Evolutionary conservation across 192 early-diverging fungal genomes (phyloP), one percentile per base, ranked within the genome.

Genomic region (Pilobolus umbonatus): DNA sequence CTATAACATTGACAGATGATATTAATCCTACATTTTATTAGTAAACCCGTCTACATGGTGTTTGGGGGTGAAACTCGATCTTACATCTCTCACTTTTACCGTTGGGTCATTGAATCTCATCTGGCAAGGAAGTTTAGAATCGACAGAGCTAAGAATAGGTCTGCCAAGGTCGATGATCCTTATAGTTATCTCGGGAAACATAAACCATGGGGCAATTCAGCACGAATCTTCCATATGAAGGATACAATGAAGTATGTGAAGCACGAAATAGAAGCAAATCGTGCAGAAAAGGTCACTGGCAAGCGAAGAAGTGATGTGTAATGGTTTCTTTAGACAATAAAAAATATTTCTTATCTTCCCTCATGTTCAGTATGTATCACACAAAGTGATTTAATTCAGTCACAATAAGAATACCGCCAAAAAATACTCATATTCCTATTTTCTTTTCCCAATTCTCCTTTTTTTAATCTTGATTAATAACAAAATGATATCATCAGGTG

Each of bases 401-500:
- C n/a, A n/a, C n/a, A n/a, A n/a, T n/a, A n/a, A n/a, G n/a, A n/a
- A n/a, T n/a, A n/a, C n/a, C n/a, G n/a, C n/a, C n/a, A n/a, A n/a
- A n/a, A n/a, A n/a, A n/a, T n/a, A n/a, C n/a, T n/a, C n/a, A n/a
- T n/a, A n/a, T n/a, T n/a, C n/a, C 36, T 38, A 4, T 14, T 38
- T 2, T 14, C 36, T 38, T 38, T 14, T 38, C 36, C 36, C 36
- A 38, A 12, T 38, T 38, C 9, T 38, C 36, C 36, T 38, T 12
- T 12, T 38, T n/a, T n/a, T n/a, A n/a, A n/a, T n/a, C n/a, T n/a
- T n/a, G n/a, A n/a, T n/a, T n/a, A n/a, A n/a, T n/a, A n/a, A n/a
- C n/a, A n/a, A n/a, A n/a, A n/a, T n/a, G 5, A 54, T 54, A 22
- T 32, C 52, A 21, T 70, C 75, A 4, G 86, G 86, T 31, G 83